phyloP scores from a whole-genome alignment of 2,329 filamentous ascomycete species.

The Colletotrichum lini region DNA sequence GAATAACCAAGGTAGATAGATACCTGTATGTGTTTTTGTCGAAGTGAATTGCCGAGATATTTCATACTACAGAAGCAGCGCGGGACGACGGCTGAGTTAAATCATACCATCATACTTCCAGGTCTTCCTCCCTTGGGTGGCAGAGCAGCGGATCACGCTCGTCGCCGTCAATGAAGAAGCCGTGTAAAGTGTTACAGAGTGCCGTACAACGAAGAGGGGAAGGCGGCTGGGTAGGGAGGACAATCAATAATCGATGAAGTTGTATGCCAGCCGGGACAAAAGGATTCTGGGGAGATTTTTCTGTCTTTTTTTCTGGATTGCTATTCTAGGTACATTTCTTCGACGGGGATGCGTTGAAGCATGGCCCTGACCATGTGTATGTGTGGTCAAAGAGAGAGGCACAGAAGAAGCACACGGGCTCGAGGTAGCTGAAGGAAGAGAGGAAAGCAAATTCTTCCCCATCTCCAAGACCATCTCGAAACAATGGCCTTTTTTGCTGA shows the following conservation, averaged over 20 bases:
- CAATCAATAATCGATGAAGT: not conserved
- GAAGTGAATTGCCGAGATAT: not conserved
- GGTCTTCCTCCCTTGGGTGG: not conserved
- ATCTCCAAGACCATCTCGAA: not conserved
- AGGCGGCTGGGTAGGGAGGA: not conserved
- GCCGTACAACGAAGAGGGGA: not conserved
- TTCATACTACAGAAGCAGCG: not conserved
- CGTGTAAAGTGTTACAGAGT: not conserved
- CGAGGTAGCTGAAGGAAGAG: not conserved
- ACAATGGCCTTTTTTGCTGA: not conserved
- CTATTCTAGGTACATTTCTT: conserved; percentile 2
- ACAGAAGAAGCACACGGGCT: too few relatives aligned
- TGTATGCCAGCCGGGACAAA: not conserved
- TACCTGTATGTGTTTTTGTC: not conserved
- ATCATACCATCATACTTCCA: not conserved
- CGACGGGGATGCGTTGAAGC: not conserved
- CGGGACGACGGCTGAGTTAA: not conserved
- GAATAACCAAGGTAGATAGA: not conserved
- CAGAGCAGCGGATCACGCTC: not conserved
- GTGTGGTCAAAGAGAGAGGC: not conserved
- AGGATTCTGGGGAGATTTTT: too few relatives aligned
- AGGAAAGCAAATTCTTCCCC: not conserved
- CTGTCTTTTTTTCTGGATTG: not conserved
- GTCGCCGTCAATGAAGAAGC: not conserved
- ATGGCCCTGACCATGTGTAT: not conserved